Conservation (phyloP, 345 rosid genomes). For the Schrenkiella parvula region DNA sequence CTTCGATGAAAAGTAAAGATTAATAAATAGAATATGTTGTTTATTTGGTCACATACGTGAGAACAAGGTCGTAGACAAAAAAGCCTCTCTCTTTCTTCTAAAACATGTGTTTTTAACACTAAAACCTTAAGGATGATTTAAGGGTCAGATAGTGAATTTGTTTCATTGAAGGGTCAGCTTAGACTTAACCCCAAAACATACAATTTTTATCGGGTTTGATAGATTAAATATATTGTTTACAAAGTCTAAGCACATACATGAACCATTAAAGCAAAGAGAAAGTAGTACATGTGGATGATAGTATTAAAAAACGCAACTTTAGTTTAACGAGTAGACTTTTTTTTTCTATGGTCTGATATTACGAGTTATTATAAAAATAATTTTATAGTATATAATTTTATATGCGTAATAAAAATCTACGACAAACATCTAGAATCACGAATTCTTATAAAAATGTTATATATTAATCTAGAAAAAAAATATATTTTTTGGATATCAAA, state of each 20-base stretch:
- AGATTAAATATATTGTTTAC: not conserved
- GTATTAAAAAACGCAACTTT: not conserved
- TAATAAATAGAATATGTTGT: not conserved
- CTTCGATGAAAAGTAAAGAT: not conserved
- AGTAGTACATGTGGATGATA: not conserved
- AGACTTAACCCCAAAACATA: not conserved
- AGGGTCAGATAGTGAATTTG: constrained; percentile 25
- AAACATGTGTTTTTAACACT: not conserved
- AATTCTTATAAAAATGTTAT: too few species aligned
- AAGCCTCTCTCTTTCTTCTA: not conserved
- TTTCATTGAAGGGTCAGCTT: constrained; percentile 21
- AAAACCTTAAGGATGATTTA: constrained; percentile 17
- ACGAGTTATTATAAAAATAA: too few species aligned
- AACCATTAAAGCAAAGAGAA: not conserved
- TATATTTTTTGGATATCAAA: too few species aligned
- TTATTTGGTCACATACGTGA: constrained; percentile 15
- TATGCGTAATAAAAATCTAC: too few species aligned
- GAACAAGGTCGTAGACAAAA: not conserved
- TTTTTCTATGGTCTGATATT: too few species aligned
- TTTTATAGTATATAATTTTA: too few species aligned
- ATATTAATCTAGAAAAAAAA: too few species aligned
- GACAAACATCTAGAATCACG: too few species aligned
- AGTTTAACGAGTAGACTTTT: too few species aligned
- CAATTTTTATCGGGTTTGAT: not conserved
- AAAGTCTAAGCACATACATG: constrained; percentile 20